Evolutionary conservation across 352 stramenopile species (phyloP).

Genomic region (Pythium aristosporum): DNA sequence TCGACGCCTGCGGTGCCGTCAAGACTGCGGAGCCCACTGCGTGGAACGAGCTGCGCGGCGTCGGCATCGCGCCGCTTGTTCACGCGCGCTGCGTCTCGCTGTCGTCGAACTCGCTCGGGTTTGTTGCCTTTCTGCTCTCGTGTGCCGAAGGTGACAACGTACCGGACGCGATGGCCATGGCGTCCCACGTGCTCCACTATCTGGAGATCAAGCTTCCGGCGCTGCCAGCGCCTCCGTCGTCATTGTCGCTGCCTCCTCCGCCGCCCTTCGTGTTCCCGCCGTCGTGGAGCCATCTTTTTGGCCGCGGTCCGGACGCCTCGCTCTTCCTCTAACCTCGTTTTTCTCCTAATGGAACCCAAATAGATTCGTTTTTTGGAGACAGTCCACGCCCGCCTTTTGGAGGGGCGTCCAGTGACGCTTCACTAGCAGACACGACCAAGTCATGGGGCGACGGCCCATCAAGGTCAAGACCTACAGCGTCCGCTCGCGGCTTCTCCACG

Average conservation of each 20-base stretch:
- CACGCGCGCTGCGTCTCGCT: constrained; percentile 30
- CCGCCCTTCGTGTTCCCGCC: constrained; percentile 24
- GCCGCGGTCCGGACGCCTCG: constrained; percentile 23
- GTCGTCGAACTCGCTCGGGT: constrained; percentile 34
- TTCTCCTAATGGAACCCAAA: neutral
- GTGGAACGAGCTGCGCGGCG: constrained; percentile 54
- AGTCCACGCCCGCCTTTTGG: too few relatives aligned
- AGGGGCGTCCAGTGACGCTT: neutral
- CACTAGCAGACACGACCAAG: neutral
- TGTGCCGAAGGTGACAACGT: constrained; percentile 84
- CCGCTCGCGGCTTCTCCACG: constrained; percentile 26
- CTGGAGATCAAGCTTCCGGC: constrained; percentile 29
- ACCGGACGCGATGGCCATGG: constrained; percentile 56
- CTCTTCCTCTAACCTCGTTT: constrained; percentile 18
- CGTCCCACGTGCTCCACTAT: constrained; percentile 49
- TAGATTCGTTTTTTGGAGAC: too few relatives aligned
- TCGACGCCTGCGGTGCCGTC: constrained; percentile 22
- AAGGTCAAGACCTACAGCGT: constrained; percentile 17
- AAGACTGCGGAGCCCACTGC: constrained; percentile 16
- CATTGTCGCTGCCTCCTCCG: constrained; percentile 1
- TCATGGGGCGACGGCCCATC: constrained; percentile 25
- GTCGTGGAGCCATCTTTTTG: constrained; percentile 31
- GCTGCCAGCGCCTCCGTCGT: neutral
- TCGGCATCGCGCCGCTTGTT: constrained; percentile 58
- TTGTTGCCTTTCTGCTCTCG: constrained; percentile 59